Conservation (phyloP, 2,329 filamentous ascomycete species). For the Taxawa tesnikishii region DNA sequence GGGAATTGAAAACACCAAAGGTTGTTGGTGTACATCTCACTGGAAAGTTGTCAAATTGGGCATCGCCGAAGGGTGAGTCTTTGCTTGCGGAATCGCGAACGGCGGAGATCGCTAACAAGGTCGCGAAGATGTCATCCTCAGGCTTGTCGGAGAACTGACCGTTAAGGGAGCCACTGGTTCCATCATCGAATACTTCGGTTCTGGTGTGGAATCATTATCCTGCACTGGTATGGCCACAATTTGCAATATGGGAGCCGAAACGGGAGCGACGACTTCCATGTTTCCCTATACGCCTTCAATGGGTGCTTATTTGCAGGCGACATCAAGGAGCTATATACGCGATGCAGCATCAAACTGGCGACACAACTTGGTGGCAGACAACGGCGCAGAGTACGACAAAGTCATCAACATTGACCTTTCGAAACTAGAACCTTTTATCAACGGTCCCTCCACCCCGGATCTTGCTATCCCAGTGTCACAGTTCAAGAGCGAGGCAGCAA, state of each 20-base stretch:
- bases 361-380: constrained; percentile 72
- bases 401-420: constrained; percentile 91
- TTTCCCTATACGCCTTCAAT: constrained; percentile 98
- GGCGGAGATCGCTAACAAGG: neutral
- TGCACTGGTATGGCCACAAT: constrained; percentile 84
- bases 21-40: constrained; percentile 94
- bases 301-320: constrained; percentile 89
- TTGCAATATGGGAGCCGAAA: constrained; percentile 51
- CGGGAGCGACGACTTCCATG: constrained; percentile 78
- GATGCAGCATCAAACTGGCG: constrained; percentile 79
- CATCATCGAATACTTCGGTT: constrained; percentile 57
- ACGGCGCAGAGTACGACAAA: constrained; percentile 91
- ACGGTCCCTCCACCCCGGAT: constrained; percentile 97
- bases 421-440: constrained; percentile 94
- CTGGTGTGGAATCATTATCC: constrained; percentile 61
- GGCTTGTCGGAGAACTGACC: constrained; percentile 91
- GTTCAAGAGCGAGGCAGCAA: constrained; percentile 87
- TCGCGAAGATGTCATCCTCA: constrained; percentile 74
- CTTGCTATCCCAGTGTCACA: constrained; percentile 95
- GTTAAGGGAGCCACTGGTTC: constrained; percentile 96
- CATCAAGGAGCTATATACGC: constrained; percentile 81
- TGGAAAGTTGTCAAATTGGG: constrained; percentile 81
- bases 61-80: constrained; percentile 71
- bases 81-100: neutral
- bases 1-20: constrained; percentile 97